Base-by-base conservation (phyloP, 495 filamentous ascomycete genomes). In the Hypoxylon perforatum region DNA sequence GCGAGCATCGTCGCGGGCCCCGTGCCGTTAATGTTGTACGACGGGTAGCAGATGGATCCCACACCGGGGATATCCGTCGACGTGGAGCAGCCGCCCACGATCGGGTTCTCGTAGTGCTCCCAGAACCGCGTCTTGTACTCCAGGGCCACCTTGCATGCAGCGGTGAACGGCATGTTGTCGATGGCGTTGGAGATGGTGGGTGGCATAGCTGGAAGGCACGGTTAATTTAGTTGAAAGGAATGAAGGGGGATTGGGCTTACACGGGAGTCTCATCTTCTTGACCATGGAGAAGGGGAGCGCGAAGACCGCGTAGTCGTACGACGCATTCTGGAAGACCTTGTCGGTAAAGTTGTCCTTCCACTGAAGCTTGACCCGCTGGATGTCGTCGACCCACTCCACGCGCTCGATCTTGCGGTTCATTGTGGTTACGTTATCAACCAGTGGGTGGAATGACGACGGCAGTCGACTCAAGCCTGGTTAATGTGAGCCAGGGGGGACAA, bases 51-150 rank as follows among this genome's bases (percentile, higher is more conserved):
- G 52, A 89, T 81, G 3, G 47, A 77, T 0, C 84, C 82, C 46
- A 91, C 80, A 0, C 87, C 86, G 0, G 84, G 77, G 30, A 90
- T 85, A 64, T 91, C 85, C 14, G 66, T 73, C 4, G 81, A 78
- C 0, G 77, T 78, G 15, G 81, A 82, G 63, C 88, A 90, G 1
- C 86, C 85, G 36, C 89, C 89, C 57, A 83, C 76, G 70, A 91
- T 90, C 5, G 89, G 89, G 11, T 81, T 75, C 12, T 75, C 67
- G 55, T 82, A 77, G 41, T 90, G 82, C 61, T 91, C 89, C 89
- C 89, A 91, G 82, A 91, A 91, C 3, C 89, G 82, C 0, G 84
- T 83, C 57, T 78, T 72, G 73, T 86, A 91, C 41, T 87, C 86
- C 3, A 91, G 79, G 0, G 88, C 82, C 0, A 91, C 77, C 57